Evolutionary conservation across 257 asterid species (phyloP), one percentile per base, ranked within the genome.

Genomic region (Craterostigma plantagineum): DNA sequence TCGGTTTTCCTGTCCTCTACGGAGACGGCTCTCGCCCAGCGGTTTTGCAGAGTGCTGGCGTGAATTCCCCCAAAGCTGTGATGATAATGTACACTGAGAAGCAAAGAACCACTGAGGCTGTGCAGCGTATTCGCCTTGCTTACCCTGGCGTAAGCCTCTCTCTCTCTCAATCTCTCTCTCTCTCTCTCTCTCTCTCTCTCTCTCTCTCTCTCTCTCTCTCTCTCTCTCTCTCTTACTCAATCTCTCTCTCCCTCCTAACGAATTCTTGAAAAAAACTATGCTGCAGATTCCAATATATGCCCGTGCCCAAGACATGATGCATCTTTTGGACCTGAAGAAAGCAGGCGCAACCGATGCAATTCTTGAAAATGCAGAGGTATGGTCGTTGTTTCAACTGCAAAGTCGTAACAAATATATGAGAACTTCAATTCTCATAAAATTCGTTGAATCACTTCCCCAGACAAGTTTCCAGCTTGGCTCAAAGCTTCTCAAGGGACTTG

Each of bases 11-110:
- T 4, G 92, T 82, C 58, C 79, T 74, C 12, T 87, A 79, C 43
- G 98, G 98, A 13, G 98, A 87, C 61, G 98, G 98, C 15, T 74
- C 98, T 37, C 76, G 92, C 43, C 98, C 98, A 42, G 76, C 94
- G n/a, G 95, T 87, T 54, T 67, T 87, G 70, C 86, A 82, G 61
- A 82, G 95, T 43, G 98, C 98, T 52, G 98, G 98, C 53, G 63
- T 87, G 51, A 60, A 56, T 50, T 79, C 92, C 36, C 95, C 98
- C 0, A 79, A 76, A 77, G 98, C 98, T 40, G 92, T 87, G 46
- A 70, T 87, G 93, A 80, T 87, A 51, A 87, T 79, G 98, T 82
- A 87, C 59, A 60, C 85, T 1, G 98, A 72, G 37, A 79, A 70
- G 56, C 43, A 60, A 46, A 76, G 48, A 63, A 79, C 98, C 34